phyloP scores from a whole-genome alignment of 345 rosid genomes.

The Populus pruinosa region DNA sequence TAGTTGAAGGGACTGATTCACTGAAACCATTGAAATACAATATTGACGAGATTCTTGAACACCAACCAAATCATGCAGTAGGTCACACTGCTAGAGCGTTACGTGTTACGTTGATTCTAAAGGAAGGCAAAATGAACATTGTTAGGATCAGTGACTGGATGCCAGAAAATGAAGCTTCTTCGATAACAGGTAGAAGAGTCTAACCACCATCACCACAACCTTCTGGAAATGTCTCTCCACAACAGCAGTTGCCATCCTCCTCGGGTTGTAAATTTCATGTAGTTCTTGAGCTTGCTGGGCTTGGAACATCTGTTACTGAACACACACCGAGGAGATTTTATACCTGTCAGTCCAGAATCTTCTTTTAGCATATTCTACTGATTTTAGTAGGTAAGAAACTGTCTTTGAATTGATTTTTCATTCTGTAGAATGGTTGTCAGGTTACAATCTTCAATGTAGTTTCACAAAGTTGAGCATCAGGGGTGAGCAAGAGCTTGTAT shows the following conservation, averaged over 20 bases:
- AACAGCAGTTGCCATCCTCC: constrained; percentile 35
- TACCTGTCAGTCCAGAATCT: constrained; percentile 85
- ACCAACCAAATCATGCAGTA: constrained; percentile 51
- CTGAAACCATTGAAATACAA: constrained; percentile 53
- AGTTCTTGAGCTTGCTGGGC: constrained; percentile 81
- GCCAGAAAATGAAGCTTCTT: constrained; percentile 76
- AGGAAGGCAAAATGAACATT: constrained; percentile 79
- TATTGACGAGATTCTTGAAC: constrained; percentile 83
- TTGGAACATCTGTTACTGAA: constrained; percentile 85
- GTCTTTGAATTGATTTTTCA: constrained; percentile 9
- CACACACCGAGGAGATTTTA: constrained; percentile 95
- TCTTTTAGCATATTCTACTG: constrained; percentile 79
- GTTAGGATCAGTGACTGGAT: constrained; percentile 85
- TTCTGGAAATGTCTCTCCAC: constrained; percentile 46
- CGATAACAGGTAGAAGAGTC: constrained; percentile 32
- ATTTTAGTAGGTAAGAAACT: constrained; percentile 67
- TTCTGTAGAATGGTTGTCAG: not conserved
- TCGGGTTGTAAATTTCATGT: constrained; percentile 82
- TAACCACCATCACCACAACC: constrained; percentile 38
- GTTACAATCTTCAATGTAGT: not conserved
- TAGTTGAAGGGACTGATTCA: constrained; percentile 67
- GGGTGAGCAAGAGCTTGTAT: not conserved
- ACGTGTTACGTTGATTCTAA: constrained; percentile 57
- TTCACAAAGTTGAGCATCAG: not conserved
- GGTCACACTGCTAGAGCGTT: constrained; percentile 67